Evolutionary conservation across 768 basidiomycete species (phyloP).

Genomic region (Lentinula detonsa): DNA sequence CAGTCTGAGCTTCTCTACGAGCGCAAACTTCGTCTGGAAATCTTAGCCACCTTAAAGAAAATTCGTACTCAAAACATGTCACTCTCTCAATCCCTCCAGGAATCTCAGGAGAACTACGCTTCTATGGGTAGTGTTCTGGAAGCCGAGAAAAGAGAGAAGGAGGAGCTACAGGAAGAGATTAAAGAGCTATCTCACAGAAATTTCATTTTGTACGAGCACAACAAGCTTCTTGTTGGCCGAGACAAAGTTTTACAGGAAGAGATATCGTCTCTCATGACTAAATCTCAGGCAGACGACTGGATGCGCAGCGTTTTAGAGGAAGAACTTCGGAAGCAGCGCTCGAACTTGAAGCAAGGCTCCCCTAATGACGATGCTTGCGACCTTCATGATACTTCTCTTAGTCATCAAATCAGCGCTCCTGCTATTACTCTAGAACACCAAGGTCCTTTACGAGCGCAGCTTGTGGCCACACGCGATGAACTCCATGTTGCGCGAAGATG

Average conservation of each 20-base stretch:
- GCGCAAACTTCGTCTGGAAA: conserved; percentile 16
- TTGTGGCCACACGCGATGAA: conserved; percentile 16
- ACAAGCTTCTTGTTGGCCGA: conserved; percentile 18
- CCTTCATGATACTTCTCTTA: neutral
- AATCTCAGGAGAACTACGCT: conserved; percentile 13
- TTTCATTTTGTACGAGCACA: conserved; percentile 20
- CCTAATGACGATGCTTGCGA: neutral
- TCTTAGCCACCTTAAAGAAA: conserved; percentile 18
- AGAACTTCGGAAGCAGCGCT: conserved; percentile 9
- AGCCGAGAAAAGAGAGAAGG: conserved; percentile 14
- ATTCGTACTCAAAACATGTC: conserved; percentile 18
- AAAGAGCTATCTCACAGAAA: conserved; percentile 13
- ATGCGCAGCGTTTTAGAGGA: conserved; percentile 16
- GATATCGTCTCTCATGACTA: conserved; percentile 16
- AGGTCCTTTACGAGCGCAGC: conserved; percentile 15
- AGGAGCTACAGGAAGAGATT: conserved; percentile 14
- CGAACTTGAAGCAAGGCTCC: neutral
- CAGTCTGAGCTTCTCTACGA: conserved; percentile 17
- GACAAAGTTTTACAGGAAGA: conserved; percentile 18
- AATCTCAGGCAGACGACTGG: conserved; percentile 17
- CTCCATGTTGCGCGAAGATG: conserved; percentile 14
- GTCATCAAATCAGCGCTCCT: neutral
- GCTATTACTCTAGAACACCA: conserved; percentile 13
- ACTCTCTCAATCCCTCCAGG: conserved; percentile 16
- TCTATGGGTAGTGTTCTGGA: conserved; percentile 14